Conservation (phyloP, 331 rosid species). For the Telfairia occidentalis region DNA sequence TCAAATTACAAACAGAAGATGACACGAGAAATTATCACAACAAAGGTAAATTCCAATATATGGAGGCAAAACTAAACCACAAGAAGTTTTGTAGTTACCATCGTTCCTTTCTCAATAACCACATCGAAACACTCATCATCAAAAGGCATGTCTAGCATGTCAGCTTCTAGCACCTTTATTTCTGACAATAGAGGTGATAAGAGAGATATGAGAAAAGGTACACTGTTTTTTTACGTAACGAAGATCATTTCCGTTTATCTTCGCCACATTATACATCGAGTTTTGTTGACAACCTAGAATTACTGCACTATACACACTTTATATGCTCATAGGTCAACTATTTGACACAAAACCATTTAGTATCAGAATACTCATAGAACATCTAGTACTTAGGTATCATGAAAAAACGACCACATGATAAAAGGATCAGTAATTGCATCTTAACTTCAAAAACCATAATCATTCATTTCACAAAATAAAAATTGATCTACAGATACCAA, state of each 20-base stretch:
- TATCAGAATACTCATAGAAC: not conserved
- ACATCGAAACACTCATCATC: slow-evolving; percentile 64
- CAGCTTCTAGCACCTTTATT: slow-evolving; percentile 84
- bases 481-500: not conserved
- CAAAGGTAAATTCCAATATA: not conserved
- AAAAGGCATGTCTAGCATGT: slow-evolving; percentile 94
- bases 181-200: slow-evolving; percentile 36
- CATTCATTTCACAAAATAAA: not conserved
- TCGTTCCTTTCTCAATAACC: slow-evolving; percentile 94
- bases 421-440: not conserved
- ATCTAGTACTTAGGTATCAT: not conserved
- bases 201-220: not conserved
- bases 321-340: not conserved
- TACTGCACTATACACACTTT: not conserved
- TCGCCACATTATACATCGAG: not conserved
- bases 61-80: not conserved
- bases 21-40: slow-evolving; percentile 6
- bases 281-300: not conserved
- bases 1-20: slow-evolving; percentile 23
- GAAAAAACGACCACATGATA: not conserved
- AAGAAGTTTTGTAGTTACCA: slow-evolving; percentile 44
- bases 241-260: not conserved
- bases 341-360: not conserved
- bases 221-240: not conserved
- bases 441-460: not conserved